A percentile compares a stretch with the other conserved stretches of the same genome.
These are phyloP conservation scores for Vitis amurensis DNA, from an alignment of 164 flowering plant species.

Conservation along the genomic window DNA sequence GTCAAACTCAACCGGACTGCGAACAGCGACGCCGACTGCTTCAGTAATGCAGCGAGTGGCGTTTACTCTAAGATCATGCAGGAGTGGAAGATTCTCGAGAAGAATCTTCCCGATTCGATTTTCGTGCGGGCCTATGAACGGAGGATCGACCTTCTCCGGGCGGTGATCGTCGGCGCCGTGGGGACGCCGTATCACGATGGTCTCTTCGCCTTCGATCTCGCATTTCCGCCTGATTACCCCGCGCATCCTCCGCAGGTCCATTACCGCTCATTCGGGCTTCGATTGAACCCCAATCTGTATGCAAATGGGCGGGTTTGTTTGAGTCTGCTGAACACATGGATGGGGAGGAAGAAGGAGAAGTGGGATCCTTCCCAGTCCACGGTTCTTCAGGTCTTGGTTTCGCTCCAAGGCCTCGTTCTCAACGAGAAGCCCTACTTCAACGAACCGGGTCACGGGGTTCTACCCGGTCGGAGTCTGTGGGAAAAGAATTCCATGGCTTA, in stretches of 20 bases:
- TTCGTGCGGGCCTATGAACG: conserved; percentile 36
- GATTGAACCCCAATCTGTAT: conserved; percentile 43
- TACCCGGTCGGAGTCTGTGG: conserved; percentile 2
- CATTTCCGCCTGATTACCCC: conserved; percentile 40
- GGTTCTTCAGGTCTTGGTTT: conserved; percentile 39
- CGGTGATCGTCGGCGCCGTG: conserved; percentile 40
- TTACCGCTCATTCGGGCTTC: conserved; percentile 29
- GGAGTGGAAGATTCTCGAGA: conserved; percentile 41
- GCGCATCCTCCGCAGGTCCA: conserved; percentile 28
- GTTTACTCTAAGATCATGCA: conserved; percentile 35
- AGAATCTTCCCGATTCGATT: conserved; percentile 36
- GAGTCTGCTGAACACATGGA: conserved; percentile 41
- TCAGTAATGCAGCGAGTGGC: conserved; percentile 2
- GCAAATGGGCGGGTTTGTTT: conserved; percentile 33
- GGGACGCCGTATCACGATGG: conserved; percentile 52
- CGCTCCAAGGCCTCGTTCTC: conserved; percentile 41
- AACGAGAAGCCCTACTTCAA: conserved; percentile 37
- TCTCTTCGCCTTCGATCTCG: conserved; percentile 44
- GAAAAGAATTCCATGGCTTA: conserved; percentile 20
- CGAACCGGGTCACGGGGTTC: conserved; percentile 24
- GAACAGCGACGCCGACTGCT: conserved; percentile 1
- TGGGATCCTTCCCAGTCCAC: conserved; percentile 36
- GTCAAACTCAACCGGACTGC: background rate
- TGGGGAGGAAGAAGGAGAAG: conserved; percentile 24
- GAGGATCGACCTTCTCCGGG: conserved; percentile 39